Base-by-base conservation (phyloP, 495 filamentous ascomycete genomes). In the Penicillium diatomitis region DNA sequence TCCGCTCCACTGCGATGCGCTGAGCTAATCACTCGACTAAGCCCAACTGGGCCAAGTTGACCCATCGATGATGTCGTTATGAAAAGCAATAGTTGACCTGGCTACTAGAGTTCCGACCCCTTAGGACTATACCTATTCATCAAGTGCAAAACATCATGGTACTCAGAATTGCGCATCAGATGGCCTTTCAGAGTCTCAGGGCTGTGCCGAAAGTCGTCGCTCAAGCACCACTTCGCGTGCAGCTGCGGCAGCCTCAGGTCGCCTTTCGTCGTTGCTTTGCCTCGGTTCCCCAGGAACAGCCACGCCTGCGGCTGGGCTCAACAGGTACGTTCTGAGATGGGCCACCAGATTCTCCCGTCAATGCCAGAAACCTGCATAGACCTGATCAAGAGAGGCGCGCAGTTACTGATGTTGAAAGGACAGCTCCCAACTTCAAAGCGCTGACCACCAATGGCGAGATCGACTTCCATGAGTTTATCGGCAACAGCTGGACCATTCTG, bases 401-500 rank as follows among this genome's bases (percentile, higher is more conserved):
- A 20, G 20, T 20, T 20, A 36, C 2, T 36, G 10, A 36, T 10
- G 7, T 6, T 36, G 6, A 10, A 7, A 10, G 7, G 1, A 7
- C 10, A 71, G 68, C 83, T 0, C 82, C 82, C 12, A 84, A 86
- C 56, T 85, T 85, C 70, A 68, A 74, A 46, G 81, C 82, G 2
- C 59, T 78, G 52, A 85, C 82, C 6, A 84, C 83, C 27, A 74
- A 80, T 44, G 82, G 83, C 54, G 74, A 83, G 53, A 80, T 85
- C 41, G 76, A 85, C 51, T 84, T 85, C 65, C 77, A 81, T 55
- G 42, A 74, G 52, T 79, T 73, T 65, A 75, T 85, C 40, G 76
- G 70, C 53, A 56, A 77, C 55, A 80, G 66, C 57, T 85, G 81
- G 82, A 69, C 72, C 12, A 78, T 86, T 49, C 73, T 86, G 32